Evolutionary conservation across 257 asterid species (phyloP).

Genomic region (Primulina tabacum): DNA sequence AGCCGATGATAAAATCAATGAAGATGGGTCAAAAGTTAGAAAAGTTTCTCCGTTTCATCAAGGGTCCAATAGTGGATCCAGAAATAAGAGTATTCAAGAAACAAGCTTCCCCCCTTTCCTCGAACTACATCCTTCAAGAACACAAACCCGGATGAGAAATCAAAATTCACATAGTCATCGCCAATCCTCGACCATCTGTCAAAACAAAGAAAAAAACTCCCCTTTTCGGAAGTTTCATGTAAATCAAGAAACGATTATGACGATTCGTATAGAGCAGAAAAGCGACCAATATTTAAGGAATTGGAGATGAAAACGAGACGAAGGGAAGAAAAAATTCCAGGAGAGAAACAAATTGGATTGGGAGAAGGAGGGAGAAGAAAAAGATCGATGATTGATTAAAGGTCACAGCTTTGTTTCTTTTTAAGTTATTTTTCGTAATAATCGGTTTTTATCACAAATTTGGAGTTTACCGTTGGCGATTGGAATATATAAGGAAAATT

Average conservation of each 20-base stretch:
- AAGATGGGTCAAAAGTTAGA: neutral
- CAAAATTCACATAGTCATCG: conserved; percentile 37
- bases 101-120: conserved; percentile 14
- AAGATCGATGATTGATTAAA: conserved; percentile 32
- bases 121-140: conserved; percentile 48
- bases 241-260: conserved; percentile 27
- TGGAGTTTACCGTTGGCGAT: neutral
- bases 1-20: neutral
- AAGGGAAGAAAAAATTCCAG: conserved; percentile 22
- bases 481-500: neutral
- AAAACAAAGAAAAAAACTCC: conserved; percentile 25
- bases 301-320: conserved; percentile 12
- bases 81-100: conserved; percentile 1
- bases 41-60: conserved; percentile 1
- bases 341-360: conserved; percentile 22
- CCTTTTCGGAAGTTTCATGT: conserved; percentile 14
- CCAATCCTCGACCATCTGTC: conserved; percentile 28
- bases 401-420: conserved; percentile 24
- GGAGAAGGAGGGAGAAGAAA: conserved; percentile 13
- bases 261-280: conserved; percentile 38
- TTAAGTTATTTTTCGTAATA: conserved; percentile 12
- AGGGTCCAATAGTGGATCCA: conserved; percentile 22
- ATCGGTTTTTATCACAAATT: neutral
- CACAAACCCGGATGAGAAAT: conserved; percentile 37
- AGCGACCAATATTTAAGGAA: conserved; percentile 55